phyloP scores from a whole-genome alignment of 192 early-diverging fungal genomes.

The Mortierella antarctica region DNA sequence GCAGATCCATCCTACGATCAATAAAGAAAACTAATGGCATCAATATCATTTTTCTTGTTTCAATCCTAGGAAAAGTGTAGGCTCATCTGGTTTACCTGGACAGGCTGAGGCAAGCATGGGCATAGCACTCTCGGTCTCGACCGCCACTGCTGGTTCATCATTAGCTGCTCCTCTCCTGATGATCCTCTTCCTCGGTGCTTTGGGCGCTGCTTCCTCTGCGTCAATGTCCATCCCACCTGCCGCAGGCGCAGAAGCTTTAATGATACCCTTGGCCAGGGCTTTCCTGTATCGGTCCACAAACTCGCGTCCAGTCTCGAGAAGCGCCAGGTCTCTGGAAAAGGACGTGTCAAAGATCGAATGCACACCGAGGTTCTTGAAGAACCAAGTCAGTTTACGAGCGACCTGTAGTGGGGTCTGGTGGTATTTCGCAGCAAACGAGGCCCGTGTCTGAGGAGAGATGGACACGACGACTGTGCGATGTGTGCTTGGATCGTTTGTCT shows the following conservation, averaged over 20 bases:
- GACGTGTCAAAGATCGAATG: constrained; percentile 91
- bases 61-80: constrained; percentile 63
- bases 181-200: constrained; percentile 50
- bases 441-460: constrained; percentile 89
- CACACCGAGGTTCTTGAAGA: constrained; percentile 85
- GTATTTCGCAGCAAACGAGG: constrained; percentile 92
- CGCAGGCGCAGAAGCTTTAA: constrained; percentile 7
- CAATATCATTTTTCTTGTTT: too few relatives aligned
- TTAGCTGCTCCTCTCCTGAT: constrained; percentile 47
- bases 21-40: neutral
- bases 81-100: constrained; percentile 27
- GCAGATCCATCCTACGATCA: constrained; percentile 89
- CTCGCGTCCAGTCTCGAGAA: constrained; percentile 87
- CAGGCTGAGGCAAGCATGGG: constrained; percentile 38
- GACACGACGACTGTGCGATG: constrained; percentile 83
- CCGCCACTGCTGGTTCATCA: constrained; percentile 37
- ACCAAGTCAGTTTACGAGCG: constrained; percentile 74
- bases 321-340: constrained; percentile 88
- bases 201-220: constrained; percentile 25
- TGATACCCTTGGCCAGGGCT: constrained; percentile 53
- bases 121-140: constrained; percentile 33
- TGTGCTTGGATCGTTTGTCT: constrained; percentile 50
- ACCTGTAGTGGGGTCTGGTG: constrained; percentile 73
- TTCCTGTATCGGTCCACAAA: constrained; percentile 82
- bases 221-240: constrained; percentile 24